A percentile compares a stretch with the other conserved stretches of the same genome.
Evolutionary conservation across 441 rosid species (phyloP).

Genomic region (Euphorbia celastroides): DNA sequence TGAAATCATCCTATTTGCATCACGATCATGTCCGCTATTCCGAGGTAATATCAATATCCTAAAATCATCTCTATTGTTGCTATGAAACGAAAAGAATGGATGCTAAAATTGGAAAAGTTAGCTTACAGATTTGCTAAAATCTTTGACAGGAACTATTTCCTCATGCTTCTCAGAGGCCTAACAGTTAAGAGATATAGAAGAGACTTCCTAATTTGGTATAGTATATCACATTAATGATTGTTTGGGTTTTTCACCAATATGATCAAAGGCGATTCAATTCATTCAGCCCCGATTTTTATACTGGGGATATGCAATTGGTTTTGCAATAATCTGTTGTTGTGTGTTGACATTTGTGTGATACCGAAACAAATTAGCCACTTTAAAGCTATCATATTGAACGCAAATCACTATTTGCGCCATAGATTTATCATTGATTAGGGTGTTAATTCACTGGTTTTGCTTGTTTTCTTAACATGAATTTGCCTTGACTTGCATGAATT

Average conservation of each 20-base stretch:
- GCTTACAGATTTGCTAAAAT: constrained; percentile 7
- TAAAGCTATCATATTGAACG: constrained; percentile 5
- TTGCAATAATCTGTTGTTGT: background rate
- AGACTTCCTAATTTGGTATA: background rate
- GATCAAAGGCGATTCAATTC: constrained; percentile 14
- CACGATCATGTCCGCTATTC: constrained; percentile 56
- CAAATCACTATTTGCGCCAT: background rate
- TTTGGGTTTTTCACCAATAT: constrained; percentile 10
- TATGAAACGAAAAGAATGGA: background rate
- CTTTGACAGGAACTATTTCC: constrained; percentile 54
- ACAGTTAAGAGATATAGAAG: constrained; percentile 24
- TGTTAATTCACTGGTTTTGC: background rate
- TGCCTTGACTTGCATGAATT: background rate
- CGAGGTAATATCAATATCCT: constrained; percentile 28
- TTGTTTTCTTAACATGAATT: background rate
- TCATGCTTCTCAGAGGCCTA: constrained; percentile 42
- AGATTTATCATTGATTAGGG: background rate
- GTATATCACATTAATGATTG: constrained; percentile 1
- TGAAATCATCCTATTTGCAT: constrained; percentile 52
- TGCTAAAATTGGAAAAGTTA: background rate
- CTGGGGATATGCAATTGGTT: background rate
- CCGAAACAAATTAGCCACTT: constrained; percentile 1
- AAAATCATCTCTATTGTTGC: background rate
- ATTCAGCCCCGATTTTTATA: constrained; percentile 7
- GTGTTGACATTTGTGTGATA: constrained; percentile 5